phyloP scores from a whole-genome alignment of 345 rosid species.

The Bruguiera sexangula region DNA sequence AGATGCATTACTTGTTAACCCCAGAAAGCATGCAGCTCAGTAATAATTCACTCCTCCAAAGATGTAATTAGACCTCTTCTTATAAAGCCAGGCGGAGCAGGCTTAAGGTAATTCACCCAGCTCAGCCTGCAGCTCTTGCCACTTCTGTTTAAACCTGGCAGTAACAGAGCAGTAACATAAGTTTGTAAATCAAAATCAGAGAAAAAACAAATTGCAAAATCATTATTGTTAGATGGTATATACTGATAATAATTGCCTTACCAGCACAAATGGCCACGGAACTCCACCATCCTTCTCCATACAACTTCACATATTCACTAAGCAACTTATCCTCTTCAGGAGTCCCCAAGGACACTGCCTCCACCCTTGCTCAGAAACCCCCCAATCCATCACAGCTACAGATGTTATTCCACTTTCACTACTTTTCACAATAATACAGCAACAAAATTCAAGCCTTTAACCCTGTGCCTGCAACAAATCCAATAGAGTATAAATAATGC shows the following conservation, averaged over 20 bases:
- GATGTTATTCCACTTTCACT: constrained; percentile 11
- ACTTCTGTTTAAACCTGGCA: constrained; percentile 13
- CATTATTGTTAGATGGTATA: not conserved
- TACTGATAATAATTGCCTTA: constrained; percentile 12
- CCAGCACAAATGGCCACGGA: constrained; percentile 63
- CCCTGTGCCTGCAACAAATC: not conserved
- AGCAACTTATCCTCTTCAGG: constrained; percentile 73
- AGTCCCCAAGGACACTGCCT: constrained; percentile 54
- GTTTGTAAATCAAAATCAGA: not conserved
- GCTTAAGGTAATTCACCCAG: not conserved
- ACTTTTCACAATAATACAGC: not conserved
- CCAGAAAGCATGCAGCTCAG: too few relatives aligned
- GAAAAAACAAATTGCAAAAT: too few relatives aligned
- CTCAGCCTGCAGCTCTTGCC: not conserved
- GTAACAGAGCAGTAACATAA: not conserved
- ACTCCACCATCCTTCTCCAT: constrained; percentile 90
- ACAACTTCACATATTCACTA: constrained; percentile 43
- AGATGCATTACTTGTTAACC: not conserved
- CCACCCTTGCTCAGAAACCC: constrained; percentile 44
- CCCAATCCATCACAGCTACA: constrained; percentile 47
- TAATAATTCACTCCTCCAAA: not conserved
- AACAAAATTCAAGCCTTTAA: not conserved
- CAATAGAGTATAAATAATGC: too few relatives aligned
- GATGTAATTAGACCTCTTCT: not conserved
- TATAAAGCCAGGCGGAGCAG: not conserved